A percentile compares a stretch with the other conserved stretches of the same genome.
Conservation (phyloP, 345 rosid species). For the Jatropha curcas region DNA sequence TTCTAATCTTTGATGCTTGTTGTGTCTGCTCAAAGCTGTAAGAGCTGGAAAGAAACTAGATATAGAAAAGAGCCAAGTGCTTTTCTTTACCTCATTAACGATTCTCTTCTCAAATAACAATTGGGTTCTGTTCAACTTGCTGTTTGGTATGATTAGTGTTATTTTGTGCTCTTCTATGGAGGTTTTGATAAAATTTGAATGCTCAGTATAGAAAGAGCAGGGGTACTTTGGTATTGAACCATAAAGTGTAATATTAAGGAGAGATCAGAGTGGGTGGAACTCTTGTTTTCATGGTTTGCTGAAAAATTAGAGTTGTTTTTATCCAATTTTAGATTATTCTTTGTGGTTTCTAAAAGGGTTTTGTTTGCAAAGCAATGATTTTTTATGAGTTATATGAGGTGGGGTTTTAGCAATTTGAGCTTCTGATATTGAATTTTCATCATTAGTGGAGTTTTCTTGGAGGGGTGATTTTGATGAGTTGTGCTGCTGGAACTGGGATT, state of each 20-base stretch:
- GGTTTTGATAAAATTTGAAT: conserved; percentile 26
- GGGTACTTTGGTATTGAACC: conserved; percentile 24
- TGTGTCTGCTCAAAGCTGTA: conserved; percentile 34
- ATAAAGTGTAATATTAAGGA: conserved; percentile 26
- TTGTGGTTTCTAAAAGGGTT: conserved; percentile 15
- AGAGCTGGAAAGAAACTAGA: conserved; percentile 26
- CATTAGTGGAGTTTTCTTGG: conserved; percentile 20
- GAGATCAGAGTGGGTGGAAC: conserved; percentile 29
- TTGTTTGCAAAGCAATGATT: conserved; percentile 17
- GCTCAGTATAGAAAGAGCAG: conserved; percentile 16
- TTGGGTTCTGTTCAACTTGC: conserved; percentile 46
- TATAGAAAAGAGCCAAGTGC: conserved; percentile 33
- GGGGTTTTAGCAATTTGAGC: conserved; percentile 19
- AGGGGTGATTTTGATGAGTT: conserved; percentile 42
- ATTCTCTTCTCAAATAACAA: conserved; percentile 45
- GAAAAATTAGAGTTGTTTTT: conserved; percentile 17
- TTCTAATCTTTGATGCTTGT: conserved; percentile 35
- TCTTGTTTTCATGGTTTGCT: conserved; percentile 26
- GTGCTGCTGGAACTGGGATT: conserved; percentile 42
- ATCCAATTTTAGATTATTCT: conserved; percentile 10
- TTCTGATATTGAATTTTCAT: conserved; percentile 26
- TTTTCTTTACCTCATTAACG: conserved; percentile 48
- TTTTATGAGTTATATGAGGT: conserved; percentile 17
- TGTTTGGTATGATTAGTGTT: conserved; percentile 46
- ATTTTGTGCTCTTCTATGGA: conserved; percentile 21